Percentiles rank a stretch among this genome's conserved stretches.
phyloP scores from a whole-genome alignment of 192 early-diverging fungal species.

The Physocladia obscura region DNA sequence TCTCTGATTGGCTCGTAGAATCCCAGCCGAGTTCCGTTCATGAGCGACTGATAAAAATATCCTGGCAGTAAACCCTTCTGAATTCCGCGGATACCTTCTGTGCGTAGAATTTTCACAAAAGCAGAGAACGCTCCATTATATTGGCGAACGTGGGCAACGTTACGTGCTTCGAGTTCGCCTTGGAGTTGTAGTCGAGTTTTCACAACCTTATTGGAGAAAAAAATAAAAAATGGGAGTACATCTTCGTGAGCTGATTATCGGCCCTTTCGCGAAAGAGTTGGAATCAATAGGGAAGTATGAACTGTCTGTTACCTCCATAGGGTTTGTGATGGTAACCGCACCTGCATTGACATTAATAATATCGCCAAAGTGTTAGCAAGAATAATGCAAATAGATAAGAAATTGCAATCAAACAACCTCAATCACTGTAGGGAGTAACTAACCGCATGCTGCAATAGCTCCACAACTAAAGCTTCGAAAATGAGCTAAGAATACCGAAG shows the following conservation, averaged over 20 bases:
- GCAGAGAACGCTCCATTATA: conserved; percentile 81
- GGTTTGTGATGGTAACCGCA: conserved; percentile 95
- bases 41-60: conserved; percentile 83
- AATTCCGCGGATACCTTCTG: conserved; percentile 83
- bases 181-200: conserved; percentile 94
- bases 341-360: not conserved
- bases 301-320: conserved; percentile 72
- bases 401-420: not conserved
- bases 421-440: not conserved
- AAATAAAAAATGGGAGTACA: not conserved
- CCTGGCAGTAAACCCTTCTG: conserved; percentile 85
- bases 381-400: not conserved
- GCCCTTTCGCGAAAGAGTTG: not conserved
- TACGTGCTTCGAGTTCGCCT: conserved; percentile 65
- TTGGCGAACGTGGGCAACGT: conserved; percentile 12
- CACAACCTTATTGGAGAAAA: conserved; percentile 60
- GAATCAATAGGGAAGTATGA: not conserved
- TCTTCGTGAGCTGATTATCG: too few species aligned
- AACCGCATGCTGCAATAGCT: conserved; percentile 79
- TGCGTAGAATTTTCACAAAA: conserved; percentile 69
- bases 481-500: conserved; percentile 25
- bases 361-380: not conserved
- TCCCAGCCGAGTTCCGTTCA: conserved; percentile 92
- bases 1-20: conserved; percentile 84
- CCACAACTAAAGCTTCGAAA: conserved; percentile 68